phyloP scores from a whole-genome alignment of 2,329 filamentous ascomycete genomes.

The Colletotrichum lupini region DNA sequence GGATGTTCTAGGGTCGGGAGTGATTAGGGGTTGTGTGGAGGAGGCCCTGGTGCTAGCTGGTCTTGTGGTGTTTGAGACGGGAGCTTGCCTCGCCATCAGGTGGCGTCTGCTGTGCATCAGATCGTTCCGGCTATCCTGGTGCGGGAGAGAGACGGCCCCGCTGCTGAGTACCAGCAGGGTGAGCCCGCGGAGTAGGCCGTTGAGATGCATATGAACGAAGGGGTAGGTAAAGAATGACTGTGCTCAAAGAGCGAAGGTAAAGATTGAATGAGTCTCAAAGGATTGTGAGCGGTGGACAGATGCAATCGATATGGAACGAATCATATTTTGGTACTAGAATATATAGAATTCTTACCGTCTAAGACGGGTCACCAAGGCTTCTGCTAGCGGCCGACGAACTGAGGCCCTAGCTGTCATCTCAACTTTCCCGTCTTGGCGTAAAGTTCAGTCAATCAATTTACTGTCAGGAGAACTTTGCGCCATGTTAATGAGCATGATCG shows the following conservation, averaged over 20 bases:
- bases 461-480: too few species aligned
- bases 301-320: not conserved
- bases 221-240: not conserved
- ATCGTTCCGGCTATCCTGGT: not conserved
- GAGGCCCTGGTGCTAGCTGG: not conserved
- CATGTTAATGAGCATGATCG: too few species aligned
- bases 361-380: too few species aligned
- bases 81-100: not conserved
- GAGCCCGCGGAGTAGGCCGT: not conserved
- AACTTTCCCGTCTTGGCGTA: too few species aligned
- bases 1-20: conserved; percentile 3
- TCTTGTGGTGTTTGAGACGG: not conserved
- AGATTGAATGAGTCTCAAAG: not conserved
- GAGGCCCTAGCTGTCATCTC: too few species aligned
- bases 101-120: not conserved
- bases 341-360: not conserved
- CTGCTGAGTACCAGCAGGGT: not conserved
- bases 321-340: not conserved
- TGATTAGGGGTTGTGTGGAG: conserved; percentile 1
- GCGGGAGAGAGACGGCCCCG: not conserved
- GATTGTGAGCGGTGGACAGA: not conserved
- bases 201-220: not conserved
- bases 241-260: not conserved
- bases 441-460: too few species aligned
- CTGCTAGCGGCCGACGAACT: too few species aligned